Conservation (phyloP, 257 asterid genomes). For the Lithospermum erythrorhizon region DNA sequence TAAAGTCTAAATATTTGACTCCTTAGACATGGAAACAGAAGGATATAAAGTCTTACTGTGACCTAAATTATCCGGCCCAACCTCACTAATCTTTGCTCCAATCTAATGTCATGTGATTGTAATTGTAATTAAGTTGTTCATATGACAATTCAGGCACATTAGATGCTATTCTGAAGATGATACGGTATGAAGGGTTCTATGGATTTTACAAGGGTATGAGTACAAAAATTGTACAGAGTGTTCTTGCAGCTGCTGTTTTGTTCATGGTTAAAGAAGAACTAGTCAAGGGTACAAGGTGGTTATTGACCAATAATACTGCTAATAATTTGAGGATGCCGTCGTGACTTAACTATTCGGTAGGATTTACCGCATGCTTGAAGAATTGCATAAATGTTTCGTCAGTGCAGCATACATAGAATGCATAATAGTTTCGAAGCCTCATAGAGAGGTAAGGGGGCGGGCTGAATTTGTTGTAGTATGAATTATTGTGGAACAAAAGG, state of each 20-base stretch:
- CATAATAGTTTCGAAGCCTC: neutral
- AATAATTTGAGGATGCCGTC: slow-evolving; percentile 22
- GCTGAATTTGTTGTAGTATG: neutral
- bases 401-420: neutral
- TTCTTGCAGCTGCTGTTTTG: slow-evolving; percentile 90
- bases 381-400: neutral
- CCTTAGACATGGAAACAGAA: too few relatives aligned
- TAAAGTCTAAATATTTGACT: too few relatives aligned
- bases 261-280: slow-evolving; percentile 99
- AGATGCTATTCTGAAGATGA: slow-evolving; percentile 85
- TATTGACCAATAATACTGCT: slow-evolving; percentile 35
- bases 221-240: slow-evolving; percentile 89
- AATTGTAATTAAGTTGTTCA: neutral
- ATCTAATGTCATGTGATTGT: neutral
- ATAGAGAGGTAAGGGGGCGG: neutral
- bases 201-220: slow-evolving; percentile 93
- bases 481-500: neutral
- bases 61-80: neutral
- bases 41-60: too few relatives aligned
- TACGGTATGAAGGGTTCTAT: slow-evolving; percentile 61
- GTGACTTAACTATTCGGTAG: slow-evolving; percentile 8
- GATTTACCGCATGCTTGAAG: neutral
- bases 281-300: slow-evolving; percentile 69
- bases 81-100: neutral
- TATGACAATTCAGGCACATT: slow-evolving; percentile 55